phyloP scores from a whole-genome alignment of 108 stramenopile genomes.

The Conticribra guillardii region DNA sequence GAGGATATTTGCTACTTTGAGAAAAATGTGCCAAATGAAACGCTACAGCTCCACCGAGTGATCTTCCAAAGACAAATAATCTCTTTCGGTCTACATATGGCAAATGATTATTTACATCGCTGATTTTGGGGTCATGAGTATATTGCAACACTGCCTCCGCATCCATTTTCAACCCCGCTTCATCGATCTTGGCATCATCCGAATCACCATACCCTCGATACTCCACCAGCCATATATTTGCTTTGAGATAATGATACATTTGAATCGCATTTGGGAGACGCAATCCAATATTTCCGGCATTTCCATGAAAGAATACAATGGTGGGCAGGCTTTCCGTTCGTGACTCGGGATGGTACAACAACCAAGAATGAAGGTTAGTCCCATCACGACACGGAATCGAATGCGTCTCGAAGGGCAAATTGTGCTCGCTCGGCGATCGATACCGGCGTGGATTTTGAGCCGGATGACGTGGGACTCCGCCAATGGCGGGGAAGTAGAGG shows the following conservation, averaged over 20 bases:
- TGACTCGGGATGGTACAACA: conserved; percentile 66
- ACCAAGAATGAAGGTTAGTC: conserved; percentile 81
- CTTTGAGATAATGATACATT: conserved; percentile 70
- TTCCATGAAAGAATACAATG: conserved; percentile 96
- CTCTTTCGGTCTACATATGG: conserved; percentile 61
- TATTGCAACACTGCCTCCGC: conserved; percentile 77
- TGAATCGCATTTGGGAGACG: conserved; percentile 86
- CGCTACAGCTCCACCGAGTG: conserved; percentile 94
- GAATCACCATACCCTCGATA: conserved; percentile 94
- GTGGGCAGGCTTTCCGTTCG: conserved; percentile 65
- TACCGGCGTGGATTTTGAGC: conserved; percentile 71
- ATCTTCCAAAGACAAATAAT: conserved; percentile 89
- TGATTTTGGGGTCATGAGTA: conserved; percentile 9
- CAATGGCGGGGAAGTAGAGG: conserved; percentile 80
- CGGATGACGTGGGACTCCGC: conserved; percentile 65
- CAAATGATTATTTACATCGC: conserved; percentile 10
- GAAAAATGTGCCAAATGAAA: conserved; percentile 83
- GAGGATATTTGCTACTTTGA: conserved; percentile 40
- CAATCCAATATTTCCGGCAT: conserved; percentile 97
- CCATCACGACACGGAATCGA: conserved; percentile 72
- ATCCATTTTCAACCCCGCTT: conserved; percentile 86
- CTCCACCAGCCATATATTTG: conserved; percentile 90
- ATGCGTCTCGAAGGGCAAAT: conserved; percentile 67
- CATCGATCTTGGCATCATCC: conserved; percentile 62
- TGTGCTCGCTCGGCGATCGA: conserved; percentile 69